A percentile compares a stretch with the other conserved stretches of the same genome.
phyloP scores from a whole-genome alignment of 1,284 basidiomycete genomes.

The Dichomitus squalens region DNA sequence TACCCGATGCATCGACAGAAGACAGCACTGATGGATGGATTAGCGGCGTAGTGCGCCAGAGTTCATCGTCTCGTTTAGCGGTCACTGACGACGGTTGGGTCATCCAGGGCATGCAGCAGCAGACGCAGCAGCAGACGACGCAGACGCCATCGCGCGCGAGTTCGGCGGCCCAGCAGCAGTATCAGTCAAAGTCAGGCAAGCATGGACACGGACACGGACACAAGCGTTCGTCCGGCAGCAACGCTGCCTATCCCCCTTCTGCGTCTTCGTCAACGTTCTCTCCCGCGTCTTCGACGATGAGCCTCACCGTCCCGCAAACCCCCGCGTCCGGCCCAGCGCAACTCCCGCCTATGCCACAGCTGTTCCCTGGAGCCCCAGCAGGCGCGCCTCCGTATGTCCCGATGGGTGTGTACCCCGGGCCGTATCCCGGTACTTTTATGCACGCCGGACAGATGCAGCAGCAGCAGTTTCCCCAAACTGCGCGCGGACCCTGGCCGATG shows the following conservation, averaged over 20 bases:
- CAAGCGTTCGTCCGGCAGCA: slow-evolving; percentile 26
- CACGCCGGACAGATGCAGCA: slow-evolving; percentile 11
- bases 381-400: slow-evolving; percentile 6
- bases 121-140: neutral
- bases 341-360: slow-evolving; percentile 7
- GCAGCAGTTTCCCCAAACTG: slow-evolving; percentile 2
- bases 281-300: slow-evolving; percentile 12
- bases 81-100: slow-evolving; percentile 29
- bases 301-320: slow-evolving; percentile 6
- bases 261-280: slow-evolving; percentile 9
- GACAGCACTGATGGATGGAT: slow-evolving; percentile 20
- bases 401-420: neutral
- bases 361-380: slow-evolving; percentile 4
- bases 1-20: slow-evolving; percentile 1
- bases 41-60: slow-evolving; percentile 20
- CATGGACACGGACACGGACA: slow-evolving; percentile 13
- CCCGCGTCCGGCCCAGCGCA: slow-evolving; percentile 6
- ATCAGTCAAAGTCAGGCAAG: slow-evolving; percentile 5
- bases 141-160: neutral
- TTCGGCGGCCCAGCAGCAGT: neutral
- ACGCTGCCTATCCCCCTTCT: slow-evolving; percentile 3
- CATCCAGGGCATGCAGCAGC: slow-evolving; percentile 8
- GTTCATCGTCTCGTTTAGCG: slow-evolving; percentile 4
- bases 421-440: slow-evolving; percentile 17
- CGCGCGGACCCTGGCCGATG: slow-evolving; percentile 18